Percentiles rank a stretch among this genome's conserved stretches.
These are phyloP conservation scores for Loxodes magnus DNA, from an alignment of 73 alveolate species.

Conservation along the genomic window DNA sequence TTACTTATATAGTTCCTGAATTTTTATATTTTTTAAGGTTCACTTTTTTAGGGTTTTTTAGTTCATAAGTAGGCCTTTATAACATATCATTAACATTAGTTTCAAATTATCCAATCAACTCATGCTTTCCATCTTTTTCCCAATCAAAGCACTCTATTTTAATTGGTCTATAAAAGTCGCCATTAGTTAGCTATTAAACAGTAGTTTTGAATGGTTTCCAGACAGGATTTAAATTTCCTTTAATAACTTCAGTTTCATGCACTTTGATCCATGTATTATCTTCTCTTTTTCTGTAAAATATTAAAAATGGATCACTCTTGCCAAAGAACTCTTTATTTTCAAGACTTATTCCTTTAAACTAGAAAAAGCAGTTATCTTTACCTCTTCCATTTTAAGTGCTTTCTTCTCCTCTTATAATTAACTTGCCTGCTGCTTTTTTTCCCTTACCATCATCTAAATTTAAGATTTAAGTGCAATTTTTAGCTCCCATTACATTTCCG, in stretches of 20 bases:
- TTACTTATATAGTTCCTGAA: constrained; percentile 28
- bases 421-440: too few relatives aligned
- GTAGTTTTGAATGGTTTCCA: constrained; percentile 52
- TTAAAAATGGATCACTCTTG: constrained; percentile 31
- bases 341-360: too few relatives aligned
- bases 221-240: constrained; percentile 30
- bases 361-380: too few relatives aligned
- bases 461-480: too few relatives aligned
- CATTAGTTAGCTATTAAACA: constrained; percentile 28
- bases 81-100: constrained; percentile 25
- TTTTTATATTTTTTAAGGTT: constrained; percentile 26
- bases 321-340: constrained; percentile 38
- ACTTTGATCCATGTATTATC: constrained; percentile 14
- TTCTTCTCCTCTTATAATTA: too few relatives aligned
- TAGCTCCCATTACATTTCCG: constrained; percentile 46
- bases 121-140: constrained; percentile 34
- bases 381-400: too few relatives aligned
- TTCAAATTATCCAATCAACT: constrained; percentile 39
- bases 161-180: constrained; percentile 25
- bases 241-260: constrained; percentile 26
- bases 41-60: constrained; percentile 26
- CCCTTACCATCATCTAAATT: too few relatives aligned
- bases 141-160: constrained; percentile 51
- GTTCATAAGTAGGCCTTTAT: constrained; percentile 14
- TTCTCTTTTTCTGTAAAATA: constrained; percentile 13